phyloP scores from a whole-genome alignment of 2,329 filamentous ascomycete species.

The Epichloe gansuensis region DNA sequence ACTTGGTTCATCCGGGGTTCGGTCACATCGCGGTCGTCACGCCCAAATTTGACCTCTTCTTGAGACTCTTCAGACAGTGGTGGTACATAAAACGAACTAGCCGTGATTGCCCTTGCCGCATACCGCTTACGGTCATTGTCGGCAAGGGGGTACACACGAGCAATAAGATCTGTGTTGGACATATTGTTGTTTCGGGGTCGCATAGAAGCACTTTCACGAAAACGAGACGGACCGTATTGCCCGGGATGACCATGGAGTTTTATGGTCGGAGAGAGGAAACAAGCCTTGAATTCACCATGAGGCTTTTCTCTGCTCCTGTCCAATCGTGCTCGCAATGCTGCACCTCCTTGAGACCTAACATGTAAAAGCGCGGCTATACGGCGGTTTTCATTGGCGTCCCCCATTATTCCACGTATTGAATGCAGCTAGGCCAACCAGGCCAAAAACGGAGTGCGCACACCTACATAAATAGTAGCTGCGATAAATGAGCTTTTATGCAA shows the following conservation, averaged over 20 bases:
- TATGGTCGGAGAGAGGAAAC: neutral
- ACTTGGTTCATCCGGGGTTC: neutral
- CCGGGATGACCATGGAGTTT: neutral
- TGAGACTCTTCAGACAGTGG: neutral
- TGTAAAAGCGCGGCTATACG: no score
- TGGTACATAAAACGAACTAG: slow-evolving; percentile 1
- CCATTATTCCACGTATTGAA: no score
- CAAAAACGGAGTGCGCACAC: no score
- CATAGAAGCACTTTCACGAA: neutral
- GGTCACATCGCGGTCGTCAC: slow-evolving; percentile 4
- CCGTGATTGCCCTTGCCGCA: neutral
- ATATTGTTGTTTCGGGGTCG: neutral
- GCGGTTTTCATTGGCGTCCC: no score
- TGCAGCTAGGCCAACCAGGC: no score
- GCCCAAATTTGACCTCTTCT: neutral
- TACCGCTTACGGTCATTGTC: neutral
- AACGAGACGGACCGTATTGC: neutral
- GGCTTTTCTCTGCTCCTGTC: neutral
- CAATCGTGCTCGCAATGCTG: neutral
- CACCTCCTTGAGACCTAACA: neutral
- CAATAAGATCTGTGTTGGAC: slow-evolving; percentile 4
- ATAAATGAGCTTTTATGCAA: no score
- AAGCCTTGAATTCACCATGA: neutral
- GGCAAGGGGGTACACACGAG: slow-evolving; percentile 1
- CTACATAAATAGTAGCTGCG: no score